Evolutionary conservation across 2,329 filamentous ascomycete species (phyloP), one percentile per base, ranked within the genome.

Genomic region (Neonectria punicea): DNA sequence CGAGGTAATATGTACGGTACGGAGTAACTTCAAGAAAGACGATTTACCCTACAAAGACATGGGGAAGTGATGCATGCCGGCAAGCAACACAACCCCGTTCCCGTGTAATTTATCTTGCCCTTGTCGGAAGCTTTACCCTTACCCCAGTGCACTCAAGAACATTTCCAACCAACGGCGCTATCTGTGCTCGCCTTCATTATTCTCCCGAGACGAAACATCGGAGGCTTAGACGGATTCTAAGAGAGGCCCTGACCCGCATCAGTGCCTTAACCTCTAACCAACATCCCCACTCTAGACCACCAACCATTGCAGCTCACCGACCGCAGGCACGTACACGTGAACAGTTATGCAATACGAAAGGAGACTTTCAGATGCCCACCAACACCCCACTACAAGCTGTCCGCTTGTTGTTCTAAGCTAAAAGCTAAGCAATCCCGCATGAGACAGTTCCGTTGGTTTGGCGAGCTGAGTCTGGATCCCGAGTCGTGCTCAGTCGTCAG

Each of bases 371-470:
- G 18, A 34, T 34, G 7, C 51, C 51, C 25, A 39, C 41, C 62
- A 32, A 16, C 50, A 44, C 39, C 44, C 41, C 18, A 55, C 53
- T 20, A 20, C 14, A n/a, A 30, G 41, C 28, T 54, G 20, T 47
- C 59, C 59, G 39, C 34, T 53, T 58, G 41, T 32, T 53, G 46
- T 44, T 53, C 47, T 25, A 34, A 49, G 28, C 41, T 7, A 63
- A 16, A 41, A 20, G 46, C 51, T 54, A 60, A 55, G 44, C 41
- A 58, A 59, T 44, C 41, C 53, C 43, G 28, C 64, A 61, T 53
- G 30, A 59, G 58, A 53, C 63, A 58, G 41, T 62, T 47, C 51
- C 65, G 53, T 55, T 49, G 50, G 44, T 49, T 51, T 66, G 56
- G 61, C 58, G 50, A 46, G 34, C 30, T 28, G 25, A 16, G 16